Conservation (phyloP, 2,329 filamentous ascomycete species). For the Paracorniculantispora psalliotae region DNA sequence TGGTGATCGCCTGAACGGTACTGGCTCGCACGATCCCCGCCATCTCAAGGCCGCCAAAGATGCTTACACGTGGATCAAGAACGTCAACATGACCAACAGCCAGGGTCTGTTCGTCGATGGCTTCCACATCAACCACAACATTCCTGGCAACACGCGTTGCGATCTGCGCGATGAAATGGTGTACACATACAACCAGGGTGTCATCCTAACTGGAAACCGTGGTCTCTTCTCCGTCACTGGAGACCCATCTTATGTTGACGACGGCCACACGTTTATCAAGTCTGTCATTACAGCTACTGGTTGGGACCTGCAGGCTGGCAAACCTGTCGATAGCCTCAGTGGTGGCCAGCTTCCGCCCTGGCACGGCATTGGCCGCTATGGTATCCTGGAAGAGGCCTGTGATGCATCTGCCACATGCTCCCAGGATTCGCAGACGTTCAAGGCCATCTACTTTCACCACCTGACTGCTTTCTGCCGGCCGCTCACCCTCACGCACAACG, state of each 20-base stretch:
- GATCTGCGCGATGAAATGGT: conserved; percentile 82
- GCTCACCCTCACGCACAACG: conserved; percentile 33
- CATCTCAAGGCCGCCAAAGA: conserved; percentile 70
- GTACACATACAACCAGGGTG: conserved; percentile 94
- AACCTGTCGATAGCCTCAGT: conserved; percentile 36
- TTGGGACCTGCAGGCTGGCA: conserved; percentile 50
- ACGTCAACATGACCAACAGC: conserved; percentile 74
- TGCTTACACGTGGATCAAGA: conserved; percentile 74
- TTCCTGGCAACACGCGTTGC: conserved; percentile 65
- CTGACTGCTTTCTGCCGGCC: conserved; percentile 71
- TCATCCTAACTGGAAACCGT: conserved; percentile 75
- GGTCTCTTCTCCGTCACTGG: conserved; percentile 77
- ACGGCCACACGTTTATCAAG: conserved; percentile 73
- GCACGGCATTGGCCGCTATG: conserved; percentile 71
- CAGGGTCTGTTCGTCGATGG: conserved; percentile 79
- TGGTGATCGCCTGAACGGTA: conserved; percentile 70
- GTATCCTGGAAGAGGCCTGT: conserved; percentile 79
- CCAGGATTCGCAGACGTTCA: conserved; percentile 86
- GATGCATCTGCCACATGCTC: conserved; percentile 70
- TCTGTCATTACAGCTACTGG: conserved; percentile 75
- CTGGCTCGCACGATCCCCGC: conserved; percentile 55
- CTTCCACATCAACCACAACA: conserved; percentile 68
- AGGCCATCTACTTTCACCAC: conserved; percentile 92
- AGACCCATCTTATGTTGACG: conserved; percentile 63
- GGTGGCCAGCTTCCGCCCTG: conserved; percentile 48